Conservation (phyloP, 1,284 basidiomycete genomes). For the Sporisorium sorghi region DNA sequence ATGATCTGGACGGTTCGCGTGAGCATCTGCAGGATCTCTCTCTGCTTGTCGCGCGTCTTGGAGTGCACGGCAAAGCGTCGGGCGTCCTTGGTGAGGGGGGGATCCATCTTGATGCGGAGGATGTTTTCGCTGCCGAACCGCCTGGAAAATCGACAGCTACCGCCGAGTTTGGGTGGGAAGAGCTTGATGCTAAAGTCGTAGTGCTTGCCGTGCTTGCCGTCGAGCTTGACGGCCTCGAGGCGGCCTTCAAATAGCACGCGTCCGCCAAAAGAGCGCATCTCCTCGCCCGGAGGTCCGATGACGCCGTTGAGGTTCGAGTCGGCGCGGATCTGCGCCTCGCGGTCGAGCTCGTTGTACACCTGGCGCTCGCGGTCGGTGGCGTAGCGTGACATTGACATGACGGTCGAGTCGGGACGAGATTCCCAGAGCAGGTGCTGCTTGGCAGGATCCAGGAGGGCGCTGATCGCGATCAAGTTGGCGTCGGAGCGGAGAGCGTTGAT, state of each 20-base stretch:
- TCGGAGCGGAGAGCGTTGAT: slow-evolving; percentile 25
- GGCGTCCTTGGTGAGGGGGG: slow-evolving; percentile 24
- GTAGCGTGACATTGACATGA: slow-evolving; percentile 26
- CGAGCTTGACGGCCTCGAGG: slow-evolving; percentile 12
- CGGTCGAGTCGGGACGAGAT: neutral
- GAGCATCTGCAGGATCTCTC: slow-evolving; percentile 36
- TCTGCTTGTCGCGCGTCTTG: slow-evolving; percentile 26
- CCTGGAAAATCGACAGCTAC: slow-evolving; percentile 40
- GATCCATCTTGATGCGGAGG: slow-evolving; percentile 38
- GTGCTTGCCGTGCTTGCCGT: slow-evolving; percentile 6
- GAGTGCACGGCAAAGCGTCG: slow-evolving; percentile 9
- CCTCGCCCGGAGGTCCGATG: slow-evolving; percentile 33
- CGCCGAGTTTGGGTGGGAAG: slow-evolving; percentile 32
- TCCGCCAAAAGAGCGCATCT: slow-evolving; percentile 34
- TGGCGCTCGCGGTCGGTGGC: slow-evolving; percentile 22
- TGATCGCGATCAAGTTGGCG: slow-evolving; percentile 16
- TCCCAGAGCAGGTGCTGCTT: slow-evolving; percentile 30
- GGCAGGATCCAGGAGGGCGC: slow-evolving; percentile 14
- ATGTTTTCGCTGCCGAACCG: slow-evolving; percentile 43
- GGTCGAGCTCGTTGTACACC: slow-evolving; percentile 32
- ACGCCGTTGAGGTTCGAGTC: slow-evolving; percentile 22
- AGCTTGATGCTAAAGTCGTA: slow-evolving; percentile 25
- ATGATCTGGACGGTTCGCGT: slow-evolving; percentile 27
- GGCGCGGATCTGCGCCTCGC: slow-evolving; percentile 20
- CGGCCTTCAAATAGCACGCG: slow-evolving; percentile 38